These are phyloP conservation scores for Coemansia sp. DNA, from an alignment of 192 early-diverging fungal genomes.

Conservation along the genomic window DNA sequence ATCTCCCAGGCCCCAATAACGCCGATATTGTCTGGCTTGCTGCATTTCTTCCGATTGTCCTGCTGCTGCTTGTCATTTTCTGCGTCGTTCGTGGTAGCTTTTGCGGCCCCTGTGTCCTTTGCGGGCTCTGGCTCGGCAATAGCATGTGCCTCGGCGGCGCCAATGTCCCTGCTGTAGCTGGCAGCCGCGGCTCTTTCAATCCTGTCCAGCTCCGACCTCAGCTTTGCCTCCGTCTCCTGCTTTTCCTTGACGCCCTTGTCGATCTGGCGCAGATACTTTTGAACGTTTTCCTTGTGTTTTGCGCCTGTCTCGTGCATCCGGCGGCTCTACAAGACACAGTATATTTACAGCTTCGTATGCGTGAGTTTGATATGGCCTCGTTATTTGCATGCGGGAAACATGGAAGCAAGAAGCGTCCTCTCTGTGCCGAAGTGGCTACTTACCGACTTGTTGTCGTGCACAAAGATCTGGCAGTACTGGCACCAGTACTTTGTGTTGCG, in stretches of 20 bases:
- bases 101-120: neutral
- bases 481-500: slow-evolving; percentile 77
- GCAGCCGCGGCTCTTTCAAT: slow-evolving; percentile 58
- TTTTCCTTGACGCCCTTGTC: slow-evolving; percentile 57
- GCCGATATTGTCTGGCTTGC: slow-evolving; percentile 23
- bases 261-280: slow-evolving; percentile 67
- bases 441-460: slow-evolving; percentile 81
- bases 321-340: slow-evolving; percentile 53
- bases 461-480: slow-evolving; percentile 77
- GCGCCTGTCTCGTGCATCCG: slow-evolving; percentile 70
- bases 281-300: slow-evolving; percentile 82
- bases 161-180: slow-evolving; percentile 28
- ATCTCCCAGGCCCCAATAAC: slow-evolving; percentile 45
- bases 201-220: slow-evolving; percentile 60
- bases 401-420: neutral
- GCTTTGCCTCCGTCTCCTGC: slow-evolving; percentile 55
- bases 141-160: neutral
- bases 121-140: neutral
- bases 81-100: neutral
- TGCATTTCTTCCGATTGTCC: neutral
- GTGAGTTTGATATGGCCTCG: neutral
- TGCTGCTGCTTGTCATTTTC: neutral
- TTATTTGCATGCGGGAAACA: neutral
- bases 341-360: too few relatives aligned
- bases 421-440: slow-evolving; percentile 20